Conservation (phyloP, 1,284 basidiomycete species). For the Spongiforma sp. region DNA sequence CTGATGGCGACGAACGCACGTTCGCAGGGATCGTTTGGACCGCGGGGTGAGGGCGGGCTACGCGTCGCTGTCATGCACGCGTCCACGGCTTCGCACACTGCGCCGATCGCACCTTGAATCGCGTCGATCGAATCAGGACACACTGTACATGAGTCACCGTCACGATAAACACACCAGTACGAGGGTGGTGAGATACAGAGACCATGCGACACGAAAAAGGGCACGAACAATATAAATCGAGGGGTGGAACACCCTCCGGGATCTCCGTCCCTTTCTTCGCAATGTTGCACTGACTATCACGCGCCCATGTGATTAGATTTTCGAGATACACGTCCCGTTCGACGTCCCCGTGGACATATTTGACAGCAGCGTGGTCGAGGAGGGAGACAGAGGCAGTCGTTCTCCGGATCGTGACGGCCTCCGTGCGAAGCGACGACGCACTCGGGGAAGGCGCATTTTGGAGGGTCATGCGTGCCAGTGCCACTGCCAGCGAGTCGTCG, state of each 20-base stretch:
- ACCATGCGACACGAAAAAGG: too few relatives aligned
- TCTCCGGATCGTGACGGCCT: slow-evolving; percentile 49
- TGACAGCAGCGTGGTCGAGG: slow-evolving; percentile 66
- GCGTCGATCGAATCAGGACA: slow-evolving; percentile 74
- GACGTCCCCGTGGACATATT: slow-evolving; percentile 76
- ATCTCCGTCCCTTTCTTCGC: slow-evolving; percentile 77
- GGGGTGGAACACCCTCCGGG: slow-evolving; percentile 72
- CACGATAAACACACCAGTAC: too few relatives aligned
- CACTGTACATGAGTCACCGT: slow-evolving; percentile 47
- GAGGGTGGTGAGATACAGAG: too few relatives aligned
- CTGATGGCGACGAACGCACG: slow-evolving; percentile 85
- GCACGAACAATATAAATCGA: slow-evolving; percentile 90
- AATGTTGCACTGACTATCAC: slow-evolving; percentile 71
- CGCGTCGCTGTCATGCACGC: slow-evolving; percentile 45
- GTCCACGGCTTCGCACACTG: slow-evolving; percentile 88
- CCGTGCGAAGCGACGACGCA: slow-evolving; percentile 17
- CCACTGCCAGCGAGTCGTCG: slow-evolving; percentile 51
- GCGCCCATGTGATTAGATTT: slow-evolving; percentile 64
- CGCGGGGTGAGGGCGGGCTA: slow-evolving; percentile 43
- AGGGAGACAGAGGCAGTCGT: slow-evolving; percentile 61
- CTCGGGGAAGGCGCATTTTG: too few relatives aligned
- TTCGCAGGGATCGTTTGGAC: slow-evolving; percentile 19
- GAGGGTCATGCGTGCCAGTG: slow-evolving; percentile 63
- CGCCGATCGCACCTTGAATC: slow-evolving; percentile 78
- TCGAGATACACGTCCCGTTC: slow-evolving; percentile 71